phyloP scores from a whole-genome alignment of 306 rosid genomes.

The Rosa persica region DNA sequence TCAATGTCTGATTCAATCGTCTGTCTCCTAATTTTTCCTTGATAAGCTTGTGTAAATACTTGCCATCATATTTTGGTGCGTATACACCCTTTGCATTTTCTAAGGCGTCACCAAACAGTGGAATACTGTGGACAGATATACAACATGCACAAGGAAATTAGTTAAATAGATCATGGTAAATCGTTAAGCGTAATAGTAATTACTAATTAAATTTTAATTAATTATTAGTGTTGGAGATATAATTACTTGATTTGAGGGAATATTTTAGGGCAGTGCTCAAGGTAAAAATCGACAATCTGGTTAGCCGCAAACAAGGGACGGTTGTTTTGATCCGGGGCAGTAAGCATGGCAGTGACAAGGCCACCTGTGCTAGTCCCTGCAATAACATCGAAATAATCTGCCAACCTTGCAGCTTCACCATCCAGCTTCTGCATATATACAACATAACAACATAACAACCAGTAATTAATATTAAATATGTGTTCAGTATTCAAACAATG shows the following conservation, averaged over 20 bases:
- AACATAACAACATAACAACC: too few relatives aligned
- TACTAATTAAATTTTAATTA: too few relatives aligned
- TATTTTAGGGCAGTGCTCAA: neutral
- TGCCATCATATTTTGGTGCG: slow-evolving; percentile 10
- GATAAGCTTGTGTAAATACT: neutral
- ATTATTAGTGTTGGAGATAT: neutral
- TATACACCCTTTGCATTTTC: neutral
- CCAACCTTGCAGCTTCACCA: slow-evolving; percentile 8
- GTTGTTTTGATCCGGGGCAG: neutral
- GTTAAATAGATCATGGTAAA: neutral
- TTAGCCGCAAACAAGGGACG: neutral
- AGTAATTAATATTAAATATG: neutral
- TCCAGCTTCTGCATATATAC: slow-evolving; percentile 1
- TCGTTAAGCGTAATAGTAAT: neutral
- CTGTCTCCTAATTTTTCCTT: neutral
- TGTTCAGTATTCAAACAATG: neutral
- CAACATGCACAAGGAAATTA: neutral
- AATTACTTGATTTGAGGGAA: neutral
- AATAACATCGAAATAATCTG: slow-evolving; percentile 28
- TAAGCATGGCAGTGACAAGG: neutral
- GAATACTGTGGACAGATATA: neutral
- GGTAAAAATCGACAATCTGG: neutral
- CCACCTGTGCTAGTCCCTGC: slow-evolving; percentile 29
- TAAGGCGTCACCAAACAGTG: neutral
- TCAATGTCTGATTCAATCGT: neutral